Base-by-base conservation (phyloP, 257 asterid species). In the Nicotiana sylvestris region DNA sequence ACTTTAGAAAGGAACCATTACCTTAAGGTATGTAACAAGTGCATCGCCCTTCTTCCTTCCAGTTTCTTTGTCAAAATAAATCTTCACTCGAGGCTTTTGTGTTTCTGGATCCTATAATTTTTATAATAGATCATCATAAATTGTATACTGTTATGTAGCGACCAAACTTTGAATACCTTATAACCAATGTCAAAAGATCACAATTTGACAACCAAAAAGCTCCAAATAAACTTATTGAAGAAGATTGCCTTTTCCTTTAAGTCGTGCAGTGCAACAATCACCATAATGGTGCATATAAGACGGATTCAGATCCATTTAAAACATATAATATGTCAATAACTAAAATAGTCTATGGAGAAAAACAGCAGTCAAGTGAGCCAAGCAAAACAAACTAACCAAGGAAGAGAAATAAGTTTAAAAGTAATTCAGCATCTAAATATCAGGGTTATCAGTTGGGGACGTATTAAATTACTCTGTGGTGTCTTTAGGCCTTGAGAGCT, bases 41-140 rank as follows among this genome's bases (percentile, higher is more conserved):
- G 99, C 99, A 90, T 96, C 99, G 57, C 98, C 99, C 72, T 96
- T 96, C 84, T 90, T 87, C 84, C 81, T 89, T 84, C 98, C 98
- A 87, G 97, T 96, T 88, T 90, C 94, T 87, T 88, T 94, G 89
- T 96, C 95, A 25, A 87, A 85, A 86, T 96, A 96, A 83, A 96
- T 91, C 93, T 96, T 96, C 84, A 96, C 91, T 66, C 99, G 93
- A 69, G 98, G 98, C 89, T 58, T 94, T 90, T 94, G 93, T 6
- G 95, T 96, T 89, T 96, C 99, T n/a, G 97, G 94, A 84, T 96
- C 99, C 99, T 96, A 80, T 76, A 82, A 61, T 81, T 83, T 85
- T 70, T 83, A 62, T 81, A 78, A 82, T 65, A 82, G 82, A 55
- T 85, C 83, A 53, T 56, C 69, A 84, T 51, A 51, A 49, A 29